Conservation (phyloP, 1,284 basidiomycete genomes). For the Sanguinoderma infundibulare region DNA sequence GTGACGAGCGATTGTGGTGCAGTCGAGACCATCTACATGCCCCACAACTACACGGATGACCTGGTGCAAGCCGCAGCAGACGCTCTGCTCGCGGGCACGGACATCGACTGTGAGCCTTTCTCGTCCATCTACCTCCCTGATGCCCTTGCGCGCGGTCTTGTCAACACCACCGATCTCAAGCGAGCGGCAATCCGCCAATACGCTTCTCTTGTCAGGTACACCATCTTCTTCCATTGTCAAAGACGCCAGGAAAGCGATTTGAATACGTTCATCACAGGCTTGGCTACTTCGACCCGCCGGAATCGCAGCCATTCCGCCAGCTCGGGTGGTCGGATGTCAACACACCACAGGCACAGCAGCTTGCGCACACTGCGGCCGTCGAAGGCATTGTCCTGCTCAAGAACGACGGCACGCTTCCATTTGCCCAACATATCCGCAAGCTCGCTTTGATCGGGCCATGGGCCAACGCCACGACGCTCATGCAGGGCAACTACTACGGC, state of each 20-base stretch:
- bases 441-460: conserved; percentile 59
- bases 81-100: conserved; percentile 56
- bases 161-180: conserved; percentile 48
- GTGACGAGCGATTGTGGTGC: conserved; percentile 50
- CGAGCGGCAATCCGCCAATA: conserved; percentile 50
- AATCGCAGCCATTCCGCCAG: conserved; percentile 53
- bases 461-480: conserved; percentile 56
- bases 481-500: conserved; percentile 63
- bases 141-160: conserved; percentile 51
- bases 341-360: conserved; percentile 47
- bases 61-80: conserved; percentile 51
- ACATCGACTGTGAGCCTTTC: conserved; percentile 56
- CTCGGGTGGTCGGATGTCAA: conserved; percentile 53
- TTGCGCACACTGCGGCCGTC: conserved; percentile 53
- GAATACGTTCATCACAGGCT: conserved; percentile 37
- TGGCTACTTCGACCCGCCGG: conserved; percentile 58
- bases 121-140: conserved; percentile 48
- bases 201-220: conserved; percentile 55
- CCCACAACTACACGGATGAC: conserved; percentile 50
- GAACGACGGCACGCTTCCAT: conserved; percentile 58
- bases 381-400: conserved; percentile 60
- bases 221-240: background rate
- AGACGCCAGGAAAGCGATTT: background rate
- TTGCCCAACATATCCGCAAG: conserved; percentile 45
- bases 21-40: conserved; percentile 49